Evolutionary conservation across 257 asterid species (phyloP).

Genomic region (Solanum chiquidenum): DNA sequence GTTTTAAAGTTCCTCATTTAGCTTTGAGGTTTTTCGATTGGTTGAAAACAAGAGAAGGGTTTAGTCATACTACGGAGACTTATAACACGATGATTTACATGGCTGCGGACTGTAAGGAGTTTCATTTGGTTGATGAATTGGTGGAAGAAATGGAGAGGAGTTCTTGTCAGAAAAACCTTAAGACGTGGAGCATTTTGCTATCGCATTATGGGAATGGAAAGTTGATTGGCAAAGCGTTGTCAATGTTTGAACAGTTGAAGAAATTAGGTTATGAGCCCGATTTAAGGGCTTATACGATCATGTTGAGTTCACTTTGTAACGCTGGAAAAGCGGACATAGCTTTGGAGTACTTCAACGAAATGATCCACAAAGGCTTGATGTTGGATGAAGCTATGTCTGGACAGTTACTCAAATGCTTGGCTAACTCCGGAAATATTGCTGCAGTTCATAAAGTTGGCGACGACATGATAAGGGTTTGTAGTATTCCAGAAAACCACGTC

Average conservation of each 20-base stretch:
- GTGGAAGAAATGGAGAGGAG: conserved; percentile 49
- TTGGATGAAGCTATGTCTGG: conserved; percentile 31
- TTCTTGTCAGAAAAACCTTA: conserved; percentile 36
- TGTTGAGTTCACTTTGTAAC: conserved; percentile 50
- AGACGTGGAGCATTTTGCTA: conserved; percentile 70
- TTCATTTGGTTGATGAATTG: conserved; percentile 45
- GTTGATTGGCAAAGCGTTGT: conserved; percentile 45
- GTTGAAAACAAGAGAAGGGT: conserved; percentile 42
- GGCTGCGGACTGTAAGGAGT: conserved; percentile 52
- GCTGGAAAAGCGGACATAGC: conserved; percentile 53
- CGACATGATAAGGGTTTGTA: conserved; percentile 38
- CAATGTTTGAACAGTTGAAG: conserved; percentile 63
- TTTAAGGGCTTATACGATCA: conserved; percentile 28
- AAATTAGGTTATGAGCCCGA: conserved; percentile 52
- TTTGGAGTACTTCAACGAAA: conserved; percentile 69
- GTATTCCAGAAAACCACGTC: conserved; percentile 30
- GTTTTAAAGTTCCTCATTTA: conserved; percentile 68
- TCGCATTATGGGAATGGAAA: conserved; percentile 50
- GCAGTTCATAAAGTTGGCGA: conserved; percentile 37
- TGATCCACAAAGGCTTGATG: conserved; percentile 35
- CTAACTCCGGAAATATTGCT: conserved; percentile 37
- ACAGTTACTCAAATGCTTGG: conserved; percentile 50
- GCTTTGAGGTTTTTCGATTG: conserved; percentile 74
- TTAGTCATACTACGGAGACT: conserved; percentile 39
- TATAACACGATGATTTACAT: conserved; percentile 49